Evolutionary conservation across 805 yeast genomes (phyloP).

Genomic region (Pachysolen tannophilus): DNA sequence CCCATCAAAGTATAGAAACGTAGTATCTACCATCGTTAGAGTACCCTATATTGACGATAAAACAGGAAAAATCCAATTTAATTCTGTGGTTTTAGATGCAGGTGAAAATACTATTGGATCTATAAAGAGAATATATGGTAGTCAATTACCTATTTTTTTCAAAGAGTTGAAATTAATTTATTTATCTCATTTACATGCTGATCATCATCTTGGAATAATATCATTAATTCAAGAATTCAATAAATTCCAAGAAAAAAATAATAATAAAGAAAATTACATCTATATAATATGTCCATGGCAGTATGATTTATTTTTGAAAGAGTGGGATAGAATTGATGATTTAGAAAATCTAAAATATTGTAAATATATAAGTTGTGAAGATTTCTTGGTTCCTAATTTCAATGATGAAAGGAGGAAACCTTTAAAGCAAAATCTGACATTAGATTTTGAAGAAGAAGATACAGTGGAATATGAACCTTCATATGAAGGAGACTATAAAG

Average conservation of each 20-base stretch:
- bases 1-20: conserved; percentile 82
- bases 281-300: conserved; percentile 72
- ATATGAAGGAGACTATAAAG: conserved; percentile 24
- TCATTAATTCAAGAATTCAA: conserved; percentile 69
- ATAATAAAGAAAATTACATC: conserved; percentile 29
- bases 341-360: too few relatives aligned
- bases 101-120: conserved; percentile 89
- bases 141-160: conserved; percentile 35
- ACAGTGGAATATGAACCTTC: conserved; percentile 16
- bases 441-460: conserved; percentile 6
- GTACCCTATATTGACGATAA: conserved; percentile 38
- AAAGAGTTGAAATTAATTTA: conserved; percentile 57
- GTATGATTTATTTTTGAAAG: conserved; percentile 55
- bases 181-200: conserved; percentile 92
- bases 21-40: conserved; percentile 69
- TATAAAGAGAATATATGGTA: conserved; percentile 52
- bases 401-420: too few relatives aligned
- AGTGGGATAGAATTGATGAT: conserved; percentile 57
- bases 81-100: conserved; percentile 71
- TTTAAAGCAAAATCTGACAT: conserved; percentile 10
- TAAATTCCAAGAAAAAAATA: too few relatives aligned
- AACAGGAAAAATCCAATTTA: conserved; percentile 20
- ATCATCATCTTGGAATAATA: conserved; percentile 84
- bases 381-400: conserved; percentile 25
- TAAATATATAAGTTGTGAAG: conserved; percentile 54